phyloP scores from a whole-genome alignment of 495 filamentous ascomycete genomes.

The Antarctomyces pellizariae region DNA sequence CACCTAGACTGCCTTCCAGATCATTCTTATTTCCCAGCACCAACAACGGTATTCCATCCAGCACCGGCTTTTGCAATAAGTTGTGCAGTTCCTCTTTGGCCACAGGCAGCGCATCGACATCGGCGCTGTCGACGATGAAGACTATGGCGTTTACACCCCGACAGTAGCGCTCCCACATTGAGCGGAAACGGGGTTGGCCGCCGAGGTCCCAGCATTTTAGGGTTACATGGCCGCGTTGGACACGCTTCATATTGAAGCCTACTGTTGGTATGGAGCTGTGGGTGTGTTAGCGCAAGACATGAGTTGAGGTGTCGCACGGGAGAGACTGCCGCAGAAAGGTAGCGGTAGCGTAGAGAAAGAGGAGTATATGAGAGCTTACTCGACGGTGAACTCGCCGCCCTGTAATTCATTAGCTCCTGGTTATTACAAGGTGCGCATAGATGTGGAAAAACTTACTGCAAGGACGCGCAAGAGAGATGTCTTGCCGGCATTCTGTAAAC shows the following conservation, averaged over 20 bases:
- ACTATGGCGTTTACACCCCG: constrained; percentile 94
- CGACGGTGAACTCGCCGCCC: constrained; percentile 96
- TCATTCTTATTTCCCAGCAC: constrained; percentile 97
- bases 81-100: constrained; percentile 82
- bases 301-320: constrained; percentile 2
- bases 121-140: constrained; percentile 89
- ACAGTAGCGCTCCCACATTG: constrained; percentile 99
- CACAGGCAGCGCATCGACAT: constrained; percentile 54
- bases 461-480: constrained; percentile 84
- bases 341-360: constrained; percentile 1
- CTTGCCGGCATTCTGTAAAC: constrained; percentile 94
- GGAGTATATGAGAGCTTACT: constrained; percentile 40
- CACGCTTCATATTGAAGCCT: constrained; percentile 96
- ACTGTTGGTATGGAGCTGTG: constrained; percentile 91
- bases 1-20: constrained; percentile 61
- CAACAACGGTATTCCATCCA: constrained; percentile 82
- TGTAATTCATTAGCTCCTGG: constrained; percentile 15
- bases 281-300: constrained; percentile 4
- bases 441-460: constrained; percentile 41
- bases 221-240: constrained; percentile 95
- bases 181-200: constrained; percentile 86
- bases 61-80: constrained; percentile 59
- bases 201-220: constrained; percentile 98
- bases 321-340: constrained; percentile 1
- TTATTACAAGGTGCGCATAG: neutral